These are phyloP conservation scores for Prunella vulgaris DNA, from an alignment of 257 asterid genomes.

Conservation along the genomic window DNA sequence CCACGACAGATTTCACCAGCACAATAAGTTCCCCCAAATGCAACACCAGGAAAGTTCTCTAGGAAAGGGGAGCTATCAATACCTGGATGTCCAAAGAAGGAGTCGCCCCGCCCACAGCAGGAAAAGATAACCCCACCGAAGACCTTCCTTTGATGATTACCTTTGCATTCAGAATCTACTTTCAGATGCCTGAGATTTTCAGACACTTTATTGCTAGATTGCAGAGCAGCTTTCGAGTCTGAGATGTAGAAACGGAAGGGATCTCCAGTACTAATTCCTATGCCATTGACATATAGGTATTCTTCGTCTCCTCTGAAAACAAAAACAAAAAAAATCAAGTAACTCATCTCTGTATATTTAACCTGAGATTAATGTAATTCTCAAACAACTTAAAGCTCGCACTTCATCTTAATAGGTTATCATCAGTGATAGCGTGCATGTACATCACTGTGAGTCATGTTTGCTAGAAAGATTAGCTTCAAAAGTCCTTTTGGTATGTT, in stretches of 20 bases:
- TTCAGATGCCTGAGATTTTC: constrained; percentile 38
- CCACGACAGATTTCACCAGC: constrained; percentile 67
- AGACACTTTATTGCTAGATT: constrained; percentile 37
- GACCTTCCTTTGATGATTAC: constrained; percentile 24
- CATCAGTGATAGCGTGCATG: not conserved
- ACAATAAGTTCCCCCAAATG: constrained; percentile 69
- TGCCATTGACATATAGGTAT: constrained; percentile 53
- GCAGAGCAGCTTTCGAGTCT: constrained; percentile 45
- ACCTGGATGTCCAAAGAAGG: constrained; percentile 47
- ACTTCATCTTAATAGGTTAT: not conserved
- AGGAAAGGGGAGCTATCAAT: constrained; percentile 51
- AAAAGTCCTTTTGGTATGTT: not conserved
- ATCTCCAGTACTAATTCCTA: constrained; percentile 68
- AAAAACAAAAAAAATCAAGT: not conserved
- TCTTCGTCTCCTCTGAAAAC: constrained; percentile 72
- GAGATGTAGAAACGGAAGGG: constrained; percentile 55
- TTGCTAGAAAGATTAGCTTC: not conserved
- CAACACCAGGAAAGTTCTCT: constrained; percentile 65
- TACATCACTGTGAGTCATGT: not conserved
- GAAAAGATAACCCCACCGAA: constrained; percentile 71
- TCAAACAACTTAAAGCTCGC: not conserved
- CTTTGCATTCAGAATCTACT: constrained; percentile 20
- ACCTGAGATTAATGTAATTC: not conserved
- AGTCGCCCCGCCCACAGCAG: constrained; percentile 69
- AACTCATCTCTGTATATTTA: constrained; percentile 4